A percentile compares a stretch with the other conserved stretches of the same genome.
Conservation (phyloP, 805 yeast species). For the Saccharomycopsis capsularis region DNA sequence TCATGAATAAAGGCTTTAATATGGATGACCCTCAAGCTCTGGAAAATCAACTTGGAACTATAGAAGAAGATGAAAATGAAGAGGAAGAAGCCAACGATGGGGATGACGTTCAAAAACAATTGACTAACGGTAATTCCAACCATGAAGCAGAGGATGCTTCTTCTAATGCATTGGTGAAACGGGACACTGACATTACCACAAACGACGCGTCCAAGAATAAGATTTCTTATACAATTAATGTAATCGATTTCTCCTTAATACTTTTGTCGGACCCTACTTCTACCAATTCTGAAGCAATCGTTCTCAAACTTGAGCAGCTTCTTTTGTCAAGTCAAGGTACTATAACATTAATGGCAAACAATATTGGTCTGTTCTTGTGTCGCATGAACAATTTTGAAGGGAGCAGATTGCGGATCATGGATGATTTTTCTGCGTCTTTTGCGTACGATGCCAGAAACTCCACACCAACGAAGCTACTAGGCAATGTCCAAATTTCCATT, state of each 20-base stretch:
- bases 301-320: conserved; percentile 78
- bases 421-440: conserved; percentile 78
- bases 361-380: conserved; percentile 81
- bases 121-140: too few relatives aligned
- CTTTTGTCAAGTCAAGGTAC: conserved; percentile 62
- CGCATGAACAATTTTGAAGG: conserved; percentile 63
- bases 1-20: conserved; percentile 44
- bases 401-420: conserved; percentile 64
- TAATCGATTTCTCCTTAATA: conserved; percentile 71
- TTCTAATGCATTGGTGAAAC: conserved; percentile 1
- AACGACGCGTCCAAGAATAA: conserved; percentile 16
- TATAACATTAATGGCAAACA: conserved; percentile 58
- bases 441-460: conserved; percentile 69
- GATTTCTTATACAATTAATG: conserved; percentile 54
- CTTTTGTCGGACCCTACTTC: conserved; percentile 73
- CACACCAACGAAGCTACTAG: conserved; percentile 46
- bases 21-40: conserved; percentile 12
- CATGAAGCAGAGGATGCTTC: conserved; percentile 17
- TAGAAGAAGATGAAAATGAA: conserved; percentile 30
- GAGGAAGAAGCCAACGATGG: conserved; percentile 8
- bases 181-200: too few relatives aligned
- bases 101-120: neutral
- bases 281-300: conserved; percentile 74
- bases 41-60: neutral
- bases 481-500: conserved; percentile 53